Evolutionary conservation across 176 grass and related monocot species (phyloP).

Genomic region (Avena sativa): DNA sequence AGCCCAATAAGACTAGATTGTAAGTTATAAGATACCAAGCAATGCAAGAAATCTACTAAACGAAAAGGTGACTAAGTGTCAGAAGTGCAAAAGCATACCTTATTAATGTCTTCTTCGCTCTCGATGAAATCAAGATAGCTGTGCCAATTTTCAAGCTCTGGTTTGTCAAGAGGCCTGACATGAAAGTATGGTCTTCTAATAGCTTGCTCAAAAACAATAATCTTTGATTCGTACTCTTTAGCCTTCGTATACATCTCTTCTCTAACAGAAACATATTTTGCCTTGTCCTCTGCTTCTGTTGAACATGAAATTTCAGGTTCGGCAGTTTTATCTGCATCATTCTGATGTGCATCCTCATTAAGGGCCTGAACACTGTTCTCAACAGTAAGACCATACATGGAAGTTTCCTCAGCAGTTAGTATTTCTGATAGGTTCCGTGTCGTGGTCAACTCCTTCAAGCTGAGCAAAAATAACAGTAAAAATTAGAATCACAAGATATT

Average conservation of each 20-base stretch:
- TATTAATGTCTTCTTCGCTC: constrained; percentile 92
- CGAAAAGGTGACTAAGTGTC: constrained; percentile 29
- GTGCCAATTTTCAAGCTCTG: constrained; percentile 99
- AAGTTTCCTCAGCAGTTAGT: constrained; percentile 75
- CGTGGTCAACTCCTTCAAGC: constrained; percentile 84
- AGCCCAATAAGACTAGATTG: constrained; percentile 96
- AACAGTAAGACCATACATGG: constrained; percentile 40
- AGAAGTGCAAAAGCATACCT: constrained; percentile 69
- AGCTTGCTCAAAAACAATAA: constrained; percentile 89
- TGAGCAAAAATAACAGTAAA: constrained; percentile 47
- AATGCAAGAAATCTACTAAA: constrained; percentile 66
- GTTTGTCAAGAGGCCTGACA: constrained; percentile 93
- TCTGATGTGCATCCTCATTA: constrained; percentile 53
- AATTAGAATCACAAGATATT: constrained; percentile 24
- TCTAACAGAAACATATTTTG: constrained; percentile 84
- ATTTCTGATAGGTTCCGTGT: constrained; percentile 75
- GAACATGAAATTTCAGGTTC: constrained; percentile 60
- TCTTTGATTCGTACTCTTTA: constrained; percentile 97
- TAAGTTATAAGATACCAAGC: constrained; percentile 75
- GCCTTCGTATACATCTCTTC: constrained; percentile 98
- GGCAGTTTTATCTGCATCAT: constrained; percentile 57
- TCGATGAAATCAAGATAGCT: constrained; percentile 97
- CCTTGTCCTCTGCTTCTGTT: constrained; percentile 73
- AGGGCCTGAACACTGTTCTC: constrained; percentile 46
- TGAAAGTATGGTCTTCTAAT: constrained; percentile 99